Base-by-base conservation (phyloP, 148 eudicot genomes). In the Persicaria tinctoria region DNA sequence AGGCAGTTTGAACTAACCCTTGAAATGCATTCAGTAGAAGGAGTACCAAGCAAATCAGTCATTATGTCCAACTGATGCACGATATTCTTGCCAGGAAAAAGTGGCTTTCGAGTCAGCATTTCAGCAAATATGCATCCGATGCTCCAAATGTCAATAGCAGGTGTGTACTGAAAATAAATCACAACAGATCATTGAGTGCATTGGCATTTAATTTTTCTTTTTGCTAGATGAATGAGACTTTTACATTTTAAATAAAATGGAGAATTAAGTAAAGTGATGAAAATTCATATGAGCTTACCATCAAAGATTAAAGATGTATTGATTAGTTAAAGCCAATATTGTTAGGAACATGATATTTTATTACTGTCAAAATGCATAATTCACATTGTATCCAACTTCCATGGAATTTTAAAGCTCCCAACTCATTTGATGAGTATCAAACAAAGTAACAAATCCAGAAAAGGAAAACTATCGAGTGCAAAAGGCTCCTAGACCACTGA, bases 51-150 rank as follows among this genome's bases (percentile, higher is more conserved):
- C 63, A 76, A 51, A 76, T 76, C 73, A 68, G 78, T 76, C 78
- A 76, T 76, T 32, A 76, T 70, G 53, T 76, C 78, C 23, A 76
- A 51, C 68, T 76, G 78, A 41, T 76, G 78, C 73, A 53, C 78
- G 5, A 76, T 70, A 68, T 76, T 76, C 51, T 76, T 76, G 47
- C 78, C 78, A 68, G 78, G 78, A 68, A 76, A 76, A n/a, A 76
- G 62, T 16, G 79, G 79, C 68, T 69, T 77, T 51, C 74, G 51
- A 18, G 68, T 69, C 45, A 77, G 74, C 69, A 77, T 44, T 69
- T 77, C 79, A 53, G 79, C 79, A 77, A 77, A 77, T 70, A 77
- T 77, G 45, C 79, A 77, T 5, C 79, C 79, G 41, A 77, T 77
- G 79, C 79, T 77, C 79, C 79, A 77, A 18, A 70, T 77, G 49